Conservation (phyloP, 2,329 filamentous ascomycete species). For the Claviceps sp. region DNA sequence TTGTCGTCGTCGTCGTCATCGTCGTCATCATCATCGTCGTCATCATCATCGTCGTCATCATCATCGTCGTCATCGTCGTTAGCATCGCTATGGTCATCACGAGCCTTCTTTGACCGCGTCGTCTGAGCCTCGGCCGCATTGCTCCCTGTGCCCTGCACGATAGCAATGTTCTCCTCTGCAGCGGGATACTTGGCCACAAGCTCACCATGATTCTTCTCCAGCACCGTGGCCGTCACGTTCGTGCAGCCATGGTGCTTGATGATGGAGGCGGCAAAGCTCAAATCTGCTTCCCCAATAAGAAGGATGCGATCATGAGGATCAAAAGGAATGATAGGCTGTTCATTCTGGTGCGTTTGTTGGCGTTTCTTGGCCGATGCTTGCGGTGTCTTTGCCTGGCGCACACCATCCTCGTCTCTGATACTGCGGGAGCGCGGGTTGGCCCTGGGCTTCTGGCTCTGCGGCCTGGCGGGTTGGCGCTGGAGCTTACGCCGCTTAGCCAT, state of each 20-base stretch:
- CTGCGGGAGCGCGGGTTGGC: neutral
- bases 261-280: slow-evolving; percentile 61
- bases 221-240: slow-evolving; percentile 55
- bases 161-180: slow-evolving; percentile 42
- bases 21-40: neutral
- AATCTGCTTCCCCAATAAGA: slow-evolving; percentile 67
- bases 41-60: neutral
- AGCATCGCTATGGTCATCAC: neutral
- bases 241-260: slow-evolving; percentile 51
- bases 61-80: neutral
- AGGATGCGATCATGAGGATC: slow-evolving; percentile 53
- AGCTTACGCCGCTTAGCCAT: slow-evolving; percentile 11
- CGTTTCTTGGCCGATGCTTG: slow-evolving; percentile 3
- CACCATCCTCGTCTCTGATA: neutral
- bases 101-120: neutral
- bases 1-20: neutral
- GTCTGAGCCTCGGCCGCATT: neutral
- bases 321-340: slow-evolving; percentile 52
- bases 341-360: slow-evolving; percentile 13
- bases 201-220: slow-evolving; percentile 42
- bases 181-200: slow-evolving; percentile 66
- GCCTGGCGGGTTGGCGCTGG: slow-evolving; percentile 6
- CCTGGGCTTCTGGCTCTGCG: slow-evolving; percentile 9
- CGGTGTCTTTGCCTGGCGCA: slow-evolving; percentile 6
- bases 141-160: slow-evolving; percentile 23